Base-by-base conservation (phyloP, 2,329 filamentous ascomycete genomes). In the Calonectria pauciramosa region DNA sequence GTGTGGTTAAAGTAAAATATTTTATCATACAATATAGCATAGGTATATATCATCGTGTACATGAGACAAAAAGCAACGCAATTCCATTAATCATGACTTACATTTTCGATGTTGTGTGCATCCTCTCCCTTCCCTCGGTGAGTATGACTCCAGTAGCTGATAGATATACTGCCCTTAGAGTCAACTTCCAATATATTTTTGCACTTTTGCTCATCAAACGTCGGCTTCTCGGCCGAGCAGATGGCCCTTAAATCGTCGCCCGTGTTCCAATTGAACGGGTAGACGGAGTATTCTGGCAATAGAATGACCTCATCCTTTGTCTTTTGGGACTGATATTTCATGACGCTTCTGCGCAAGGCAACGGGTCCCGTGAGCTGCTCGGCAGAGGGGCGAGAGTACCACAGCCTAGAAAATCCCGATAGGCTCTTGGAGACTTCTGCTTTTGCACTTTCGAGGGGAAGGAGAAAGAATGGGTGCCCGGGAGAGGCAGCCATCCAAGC, bases 401-500 rank as follows among this genome's bases (percentile, higher is more conserved):
- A 72, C 1, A 72, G 56, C 18, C 36, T n/a, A 20, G 59, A 26
- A 1, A 76, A 26, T 44, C 49, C 32, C 20, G 20, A 30, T 28
- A 36, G 60, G 51, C 71, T 72, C 52, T 67, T 65, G 11, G 76
- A 28, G 5, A 80, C 63, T 28, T 76, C 65, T 10, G 30, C 52
- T n/a, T 41, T 20, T 1, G 72, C 75, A 16, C 18, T 74, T 41
- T 83, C 54, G 20, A 82, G 47, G 0, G 83, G 80, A 10, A 79
- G 66, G 10, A 84, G 78, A 73, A 83, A 84, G 72, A 85, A 83
- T 1, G 83, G 81, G 64, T 85, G 83, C 23, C 82, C 81, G 0
- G 83, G 84, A 1, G 82, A 82, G 3, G 83, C 77, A 7, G 82
- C 83, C 83, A 85, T 85, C 83, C 83, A 85, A 4, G 83, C 84